Evolutionary conservation across 768 basidiomycete species (phyloP).

Genomic region (Russula brevipes): DNA sequence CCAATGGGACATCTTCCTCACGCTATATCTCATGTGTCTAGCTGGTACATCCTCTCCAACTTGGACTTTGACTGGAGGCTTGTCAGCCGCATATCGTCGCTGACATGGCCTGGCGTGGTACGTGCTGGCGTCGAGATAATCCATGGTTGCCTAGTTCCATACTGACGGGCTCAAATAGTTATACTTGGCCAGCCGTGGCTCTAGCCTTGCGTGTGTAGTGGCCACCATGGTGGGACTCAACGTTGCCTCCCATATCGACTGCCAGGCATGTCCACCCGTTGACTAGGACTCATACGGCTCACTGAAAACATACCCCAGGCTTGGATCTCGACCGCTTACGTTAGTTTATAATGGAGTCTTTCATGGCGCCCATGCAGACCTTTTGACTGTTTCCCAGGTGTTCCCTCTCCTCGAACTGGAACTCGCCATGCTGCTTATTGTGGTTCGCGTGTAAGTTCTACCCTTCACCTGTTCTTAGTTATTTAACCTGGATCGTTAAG

Average conservation of each 20-base stretch:
- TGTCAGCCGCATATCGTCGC: background rate
- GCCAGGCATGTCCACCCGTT: constrained; percentile 3
- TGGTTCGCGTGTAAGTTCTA: constrained; percentile 10
- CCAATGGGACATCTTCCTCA: background rate
- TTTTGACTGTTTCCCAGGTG: background rate
- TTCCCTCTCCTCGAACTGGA: constrained; percentile 16
- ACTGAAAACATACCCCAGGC: background rate
- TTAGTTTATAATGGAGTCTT: background rate
- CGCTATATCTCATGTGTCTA: background rate
- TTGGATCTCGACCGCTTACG: constrained; percentile 10
- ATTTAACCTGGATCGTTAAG: background rate
- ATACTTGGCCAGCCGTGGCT: constrained; percentile 7
- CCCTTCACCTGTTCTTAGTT: background rate
- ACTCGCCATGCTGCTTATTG: constrained; percentile 10
- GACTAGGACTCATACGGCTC: background rate
- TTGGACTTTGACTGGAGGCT: constrained; percentile 18
- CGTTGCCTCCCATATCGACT: background rate
- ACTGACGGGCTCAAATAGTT: background rate
- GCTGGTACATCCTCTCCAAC: constrained; percentile 12
- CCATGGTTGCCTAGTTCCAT: background rate
- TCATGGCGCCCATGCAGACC: background rate
- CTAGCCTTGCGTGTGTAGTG: constrained; percentile 13
- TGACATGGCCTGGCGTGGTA: constrained; percentile 3
- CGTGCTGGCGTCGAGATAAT: background rate
- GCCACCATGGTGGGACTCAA: constrained; percentile 9